Percentiles rank a stretch among this genome's conserved stretches.
phyloP scores from a whole-genome alignment of 2,329 filamentous ascomycete genomes.

The Ophiocordyceps camponoti-saundersi region DNA sequence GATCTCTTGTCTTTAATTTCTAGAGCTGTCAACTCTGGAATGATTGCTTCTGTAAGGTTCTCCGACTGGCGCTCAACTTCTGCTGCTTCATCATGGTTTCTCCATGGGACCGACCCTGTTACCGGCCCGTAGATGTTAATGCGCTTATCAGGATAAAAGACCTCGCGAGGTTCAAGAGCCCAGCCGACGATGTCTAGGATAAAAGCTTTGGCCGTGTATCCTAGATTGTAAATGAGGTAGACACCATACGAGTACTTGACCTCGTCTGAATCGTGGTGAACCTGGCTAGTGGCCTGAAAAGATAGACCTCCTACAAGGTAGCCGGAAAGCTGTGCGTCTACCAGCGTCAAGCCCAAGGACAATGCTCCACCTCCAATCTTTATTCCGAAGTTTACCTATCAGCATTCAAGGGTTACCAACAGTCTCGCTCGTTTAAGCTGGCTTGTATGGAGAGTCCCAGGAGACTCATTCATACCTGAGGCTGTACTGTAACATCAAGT shows the following conservation, averaged over 20 bases:
- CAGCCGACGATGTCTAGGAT: neutral
- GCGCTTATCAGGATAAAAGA: neutral
- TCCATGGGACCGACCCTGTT: neutral
- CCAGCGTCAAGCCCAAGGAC: neutral
- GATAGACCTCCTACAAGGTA: neutral
- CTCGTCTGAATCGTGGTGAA: neutral
- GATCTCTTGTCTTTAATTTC: neutral
- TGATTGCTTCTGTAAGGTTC: neutral
- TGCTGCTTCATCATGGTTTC: neutral
- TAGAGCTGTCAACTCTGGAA: neutral
- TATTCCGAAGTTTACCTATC: neutral
- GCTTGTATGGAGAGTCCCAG: too few relatives aligned
- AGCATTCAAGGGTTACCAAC: neutral
- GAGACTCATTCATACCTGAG: neutral
- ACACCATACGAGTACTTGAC: conserved; percentile 1
- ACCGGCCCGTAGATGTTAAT: neutral
- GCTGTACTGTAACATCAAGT: neutral
- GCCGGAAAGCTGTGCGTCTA: conserved; percentile 1
- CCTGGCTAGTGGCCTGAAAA: neutral
- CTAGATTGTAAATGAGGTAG: neutral
- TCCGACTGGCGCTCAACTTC: too few relatives aligned
- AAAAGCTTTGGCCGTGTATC: neutral
- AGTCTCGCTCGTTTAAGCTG: neutral
- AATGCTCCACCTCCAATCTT: neutral
- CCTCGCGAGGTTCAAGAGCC: conserved; percentile 1